Evolutionary conservation across 768 basidiomycete genomes (phyloP).

Genomic region (Neoboletus brunneissimus): DNA sequence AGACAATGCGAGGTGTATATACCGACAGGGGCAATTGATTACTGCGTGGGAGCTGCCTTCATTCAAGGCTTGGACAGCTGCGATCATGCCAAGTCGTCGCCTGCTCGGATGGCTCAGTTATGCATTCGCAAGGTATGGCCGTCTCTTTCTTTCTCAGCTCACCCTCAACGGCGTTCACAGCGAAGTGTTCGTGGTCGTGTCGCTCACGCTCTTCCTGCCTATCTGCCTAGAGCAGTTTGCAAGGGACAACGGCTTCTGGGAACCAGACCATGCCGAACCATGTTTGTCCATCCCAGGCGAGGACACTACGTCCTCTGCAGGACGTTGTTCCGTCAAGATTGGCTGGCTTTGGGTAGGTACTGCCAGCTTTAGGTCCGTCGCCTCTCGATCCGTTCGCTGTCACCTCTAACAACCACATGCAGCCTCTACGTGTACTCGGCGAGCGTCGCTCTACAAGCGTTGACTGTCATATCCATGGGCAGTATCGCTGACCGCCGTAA

Average conservation of each 20-base stretch:
- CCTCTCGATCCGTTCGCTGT: not conserved
- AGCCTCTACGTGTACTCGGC: conserved; percentile 88
- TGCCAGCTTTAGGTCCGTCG: conserved; percentile 79
- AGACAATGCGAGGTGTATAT: not conserved
- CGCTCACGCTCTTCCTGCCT: conserved; percentile 77
- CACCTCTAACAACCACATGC: not conserved
- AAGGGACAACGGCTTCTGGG: conserved; percentile 77
- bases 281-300: conserved; percentile 39
- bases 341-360: conserved; percentile 87
- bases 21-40: not conserved
- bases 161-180: conserved; percentile 33
- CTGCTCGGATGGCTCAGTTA: conserved; percentile 81
- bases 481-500: conserved; percentile 86
- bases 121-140: conserved; percentile 71
- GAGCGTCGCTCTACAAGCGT: conserved; percentile 84
- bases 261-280: conserved; percentile 62
- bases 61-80: not conserved
- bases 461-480: conserved; percentile 95
- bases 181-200: conserved; percentile 80
- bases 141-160: not conserved
- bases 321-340: conserved; percentile 76
- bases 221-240: conserved; percentile 88
- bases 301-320: conserved; percentile 30
- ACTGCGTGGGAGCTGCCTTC: not conserved
- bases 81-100: conserved; percentile 24